phyloP scores from a whole-genome alignment of 164 flowering plant species.

The Taxillus chinensis region DNA sequence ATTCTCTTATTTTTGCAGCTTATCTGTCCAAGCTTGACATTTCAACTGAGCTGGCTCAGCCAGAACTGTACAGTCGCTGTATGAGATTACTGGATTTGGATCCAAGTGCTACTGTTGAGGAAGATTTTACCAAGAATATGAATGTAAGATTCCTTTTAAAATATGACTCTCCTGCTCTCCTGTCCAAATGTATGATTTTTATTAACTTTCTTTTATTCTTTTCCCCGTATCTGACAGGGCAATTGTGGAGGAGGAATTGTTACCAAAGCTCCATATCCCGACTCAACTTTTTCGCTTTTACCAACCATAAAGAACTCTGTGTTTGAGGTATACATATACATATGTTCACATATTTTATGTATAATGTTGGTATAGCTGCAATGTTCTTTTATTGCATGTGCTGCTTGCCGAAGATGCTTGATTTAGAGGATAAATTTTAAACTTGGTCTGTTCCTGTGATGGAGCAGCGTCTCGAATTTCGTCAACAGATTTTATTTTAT shows the following conservation, averaged over 20 bases:
- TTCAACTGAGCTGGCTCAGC: slow-evolving; percentile 10
- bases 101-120: slow-evolving; percentile 16
- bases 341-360: not conserved
- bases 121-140: slow-evolving; percentile 13
- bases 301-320: slow-evolving; percentile 34
- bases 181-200: not conserved
- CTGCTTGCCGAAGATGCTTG: not conserved
- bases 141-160: slow-evolving; percentile 25
- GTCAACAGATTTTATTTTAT: too few relatives aligned
- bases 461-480: too few relatives aligned
- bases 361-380: not conserved
- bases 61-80: slow-evolving; percentile 50
- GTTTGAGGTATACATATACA: slow-evolving; percentile 40
- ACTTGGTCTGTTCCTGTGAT: too few relatives aligned
- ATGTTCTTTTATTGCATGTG: not conserved
- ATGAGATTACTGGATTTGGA: slow-evolving; percentile 24
- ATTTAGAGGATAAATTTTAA: too few relatives aligned
- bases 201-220: not conserved
- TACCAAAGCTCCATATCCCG: slow-evolving; percentile 6
- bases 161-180: not conserved
- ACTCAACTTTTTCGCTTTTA: slow-evolving; percentile 22
- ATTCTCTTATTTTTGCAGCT: not conserved
- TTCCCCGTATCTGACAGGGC: slow-evolving; percentile 22
- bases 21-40: slow-evolving; percentile 2
- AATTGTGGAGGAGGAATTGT: slow-evolving; percentile 12